Evolutionary conservation across 331 rosid genomes (phyloP), one percentile per base, ranked within the genome.

Genomic region (Rhamnella rubrinervis): DNA sequence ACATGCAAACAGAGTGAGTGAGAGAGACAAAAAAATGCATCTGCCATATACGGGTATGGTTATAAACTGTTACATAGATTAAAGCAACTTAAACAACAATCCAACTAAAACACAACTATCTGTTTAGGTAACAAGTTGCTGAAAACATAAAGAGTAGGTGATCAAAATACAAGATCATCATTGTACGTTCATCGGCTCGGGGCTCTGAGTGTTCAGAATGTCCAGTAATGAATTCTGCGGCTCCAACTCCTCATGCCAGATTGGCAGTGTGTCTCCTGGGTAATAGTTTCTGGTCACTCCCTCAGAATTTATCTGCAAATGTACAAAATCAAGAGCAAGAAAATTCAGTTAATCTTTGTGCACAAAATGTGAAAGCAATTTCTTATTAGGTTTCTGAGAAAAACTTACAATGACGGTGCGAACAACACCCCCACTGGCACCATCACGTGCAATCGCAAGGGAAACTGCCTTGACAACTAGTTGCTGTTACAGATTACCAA

Each of bases 371-470:
- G 4, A 15, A 5, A 18, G 16, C 4, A 40, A 58, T 15, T 63
- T 21, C 28, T 35, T 14, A 14, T 37, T 49, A 37, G 19, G 14
- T 55, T 46, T 9, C 60, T 17, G 17, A 19, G n/a, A n/a, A 31
- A 51, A 66, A 68, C 97, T 84, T 82, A 95, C 99, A 58, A 78
- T 84, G 56, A 91, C 97, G 1, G 97, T 91, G 38, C 99, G 96
- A 63, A 95, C 96, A 38, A 95, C 99, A 19, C 99, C 99, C 7
- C 99, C 99, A 80, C 99, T 95, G 11, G 99, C 99, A 37, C 99
- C 99, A 50, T 95, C 99, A 47, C 97, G 90, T 17, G 97, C 99
- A 76, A 95, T 91, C 59, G 99, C 97, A 8, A 95, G 93, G n/a
- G 99, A 95, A 59, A 95, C 99, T 19, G 97, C 99, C 85, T 91